A percentile compares a stretch with the other conserved stretches of the same genome.
Evolutionary conservation across 2,329 filamentous ascomycete genomes (phyloP).

Genomic region (Fonsecaea erecta): DNA sequence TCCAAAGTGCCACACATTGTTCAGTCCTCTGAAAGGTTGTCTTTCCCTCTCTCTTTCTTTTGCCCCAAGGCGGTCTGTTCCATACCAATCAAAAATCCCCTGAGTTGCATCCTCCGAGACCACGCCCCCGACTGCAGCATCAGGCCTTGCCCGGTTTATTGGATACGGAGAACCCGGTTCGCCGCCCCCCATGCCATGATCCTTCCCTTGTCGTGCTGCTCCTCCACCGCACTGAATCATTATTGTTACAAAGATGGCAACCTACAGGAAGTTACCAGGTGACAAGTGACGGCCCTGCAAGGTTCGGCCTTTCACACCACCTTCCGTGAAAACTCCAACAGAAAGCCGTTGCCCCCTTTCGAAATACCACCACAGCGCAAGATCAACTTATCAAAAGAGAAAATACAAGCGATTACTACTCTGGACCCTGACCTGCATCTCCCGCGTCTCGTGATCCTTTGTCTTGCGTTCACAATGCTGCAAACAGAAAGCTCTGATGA

Average conservation of each 20-base stretch:
- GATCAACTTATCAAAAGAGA: neutral
- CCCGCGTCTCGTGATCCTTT: neutral
- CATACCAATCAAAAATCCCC: neutral
- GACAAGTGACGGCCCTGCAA: neutral
- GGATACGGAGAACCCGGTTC: neutral
- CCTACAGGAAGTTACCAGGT: neutral
- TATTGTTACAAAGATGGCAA: neutral
- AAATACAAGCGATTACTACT: neutral
- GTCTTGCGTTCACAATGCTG: neutral
- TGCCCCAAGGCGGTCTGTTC: conserved; percentile 1
- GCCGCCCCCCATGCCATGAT: neutral
- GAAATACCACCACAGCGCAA: neutral
- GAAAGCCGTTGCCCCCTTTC: neutral
- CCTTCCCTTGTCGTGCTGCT: neutral
- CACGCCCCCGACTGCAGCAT: neutral
- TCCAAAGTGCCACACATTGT: conserved; percentile 2
- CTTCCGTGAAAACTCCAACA: neutral
- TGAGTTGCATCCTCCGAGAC: neutral
- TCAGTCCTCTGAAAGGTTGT: neutral
- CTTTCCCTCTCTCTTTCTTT: neutral
- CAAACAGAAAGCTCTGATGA: neutral
- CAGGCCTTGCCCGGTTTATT: neutral
- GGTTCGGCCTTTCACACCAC: neutral
- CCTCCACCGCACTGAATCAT: neutral
- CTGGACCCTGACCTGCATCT: neutral